Evolutionary conservation across 2,329 filamentous ascomycete genomes (phyloP).

Genomic region (Pseudofabraea citricarpa): DNA sequence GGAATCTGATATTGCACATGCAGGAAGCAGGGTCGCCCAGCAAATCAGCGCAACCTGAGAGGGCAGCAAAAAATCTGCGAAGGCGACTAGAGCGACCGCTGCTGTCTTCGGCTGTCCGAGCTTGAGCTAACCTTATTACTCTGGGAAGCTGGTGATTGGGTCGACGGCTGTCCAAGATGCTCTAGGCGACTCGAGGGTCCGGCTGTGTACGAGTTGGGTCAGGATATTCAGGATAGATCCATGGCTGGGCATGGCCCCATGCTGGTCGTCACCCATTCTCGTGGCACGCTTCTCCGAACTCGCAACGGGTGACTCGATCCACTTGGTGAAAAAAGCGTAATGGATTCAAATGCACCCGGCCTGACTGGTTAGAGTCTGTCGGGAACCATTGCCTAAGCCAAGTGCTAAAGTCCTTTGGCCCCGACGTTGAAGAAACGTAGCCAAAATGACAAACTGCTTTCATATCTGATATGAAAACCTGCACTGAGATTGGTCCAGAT

Average conservation of each 20-base stretch:
- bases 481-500: neutral
- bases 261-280: too few species aligned
- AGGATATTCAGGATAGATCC: too few species aligned
- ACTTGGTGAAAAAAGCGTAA: neutral
- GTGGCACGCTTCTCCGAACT: too few species aligned
- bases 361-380: neutral
- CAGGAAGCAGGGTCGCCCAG: neutral
- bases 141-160: neutral
- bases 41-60: too few species aligned
- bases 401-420: neutral
- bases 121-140: constrained; percentile 2
- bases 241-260: too few species aligned
- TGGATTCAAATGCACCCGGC: neutral
- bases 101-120: too few species aligned
- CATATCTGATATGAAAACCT: neutral
- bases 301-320: neutral
- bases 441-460: constrained; percentile 2
- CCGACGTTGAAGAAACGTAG: neutral
- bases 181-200: too few species aligned
- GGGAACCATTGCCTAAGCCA: neutral
- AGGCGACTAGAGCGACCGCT: too few species aligned
- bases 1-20: neutral
- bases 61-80: too few species aligned
- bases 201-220: too few species aligned
- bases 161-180: too few species aligned